Evolutionary conservation across 2,329 filamentous ascomycete species (phyloP), one percentile per base, ranked within the genome.

Genomic region (Hypoxylon sp.): DNA sequence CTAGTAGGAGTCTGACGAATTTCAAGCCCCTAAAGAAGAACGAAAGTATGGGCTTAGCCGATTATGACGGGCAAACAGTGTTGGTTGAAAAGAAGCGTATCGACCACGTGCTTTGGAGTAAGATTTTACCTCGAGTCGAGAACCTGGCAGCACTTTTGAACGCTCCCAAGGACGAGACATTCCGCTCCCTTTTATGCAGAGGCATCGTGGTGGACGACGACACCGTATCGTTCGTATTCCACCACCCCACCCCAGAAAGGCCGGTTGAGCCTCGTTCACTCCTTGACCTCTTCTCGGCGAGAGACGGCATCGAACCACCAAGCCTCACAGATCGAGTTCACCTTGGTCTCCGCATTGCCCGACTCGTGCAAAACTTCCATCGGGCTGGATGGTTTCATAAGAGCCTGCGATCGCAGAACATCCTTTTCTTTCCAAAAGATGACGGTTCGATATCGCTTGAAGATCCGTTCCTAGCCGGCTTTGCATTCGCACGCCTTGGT

Each of bases 321-420:
- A 52, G 49, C 17, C 49, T 52, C 13, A 52, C 49, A n/a, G 49
- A 38, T 4, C 17, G 49, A 38, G 11, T 52, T n/a, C 9, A 36
- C 1, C 49, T 52, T n/a, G 32, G 17, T 3, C 30, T 52, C 3
- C 23, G 49, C 49, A 52, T 52, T 23, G 19, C 49, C 30, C 17
- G 32, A 2, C 32, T 52, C 5, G 49, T 52, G 49, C 49, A 52
- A 23, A 52, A 52, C 19, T 52, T 52, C 32, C 49, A 52, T 52
- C 32, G 30, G 10, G 28, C 28, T 36, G 49, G 32, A 10, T 52
- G 49, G 49, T 38, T 52, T 4, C 49, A 52, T 34, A 52, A 52
- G 17, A 52, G 30, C 19, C 32, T 52, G 25, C 49, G 49, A 36
- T 52, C 49, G 17, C 49, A 52, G 17, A 52, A 52, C 13, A 52